A percentile compares a stretch with the other conserved stretches of the same genome.
Conservation (phyloP, 305 asterid genomes). For the Solanum hybrid region DNA sequence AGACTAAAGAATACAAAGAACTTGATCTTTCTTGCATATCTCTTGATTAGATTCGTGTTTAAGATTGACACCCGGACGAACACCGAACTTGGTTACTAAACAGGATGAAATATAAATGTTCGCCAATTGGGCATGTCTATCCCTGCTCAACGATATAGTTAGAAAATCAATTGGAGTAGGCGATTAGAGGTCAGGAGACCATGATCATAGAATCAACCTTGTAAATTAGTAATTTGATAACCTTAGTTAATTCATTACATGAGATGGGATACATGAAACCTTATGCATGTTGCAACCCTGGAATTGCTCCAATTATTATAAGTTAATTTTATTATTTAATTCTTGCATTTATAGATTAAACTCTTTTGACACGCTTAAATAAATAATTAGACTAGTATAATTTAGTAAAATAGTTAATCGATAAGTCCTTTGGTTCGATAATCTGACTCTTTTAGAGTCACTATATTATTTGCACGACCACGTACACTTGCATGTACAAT, state of each 20-base stretch:
- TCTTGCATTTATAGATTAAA: background rate
- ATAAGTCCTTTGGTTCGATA: background rate
- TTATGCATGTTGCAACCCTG: background rate
- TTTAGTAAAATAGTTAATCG: background rate
- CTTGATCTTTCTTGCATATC: too few relatives aligned
- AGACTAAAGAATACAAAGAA: too few relatives aligned
- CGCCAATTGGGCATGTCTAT: too few relatives aligned
- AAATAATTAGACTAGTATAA: background rate
- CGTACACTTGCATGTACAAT: background rate
- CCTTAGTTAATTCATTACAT: too few relatives aligned
- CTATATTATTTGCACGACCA: background rate
- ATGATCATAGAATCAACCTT: too few relatives aligned
- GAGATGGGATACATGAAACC: background rate
- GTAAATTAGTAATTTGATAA: background rate
- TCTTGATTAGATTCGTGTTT: too few relatives aligned
- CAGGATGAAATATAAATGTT: too few relatives aligned
- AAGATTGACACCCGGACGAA: too few relatives aligned
- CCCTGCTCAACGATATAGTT: too few relatives aligned
- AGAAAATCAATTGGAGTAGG: too few relatives aligned
- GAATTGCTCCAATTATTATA: background rate
- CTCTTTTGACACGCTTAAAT: background rate
- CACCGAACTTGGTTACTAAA: too few relatives aligned
- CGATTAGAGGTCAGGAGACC: too few relatives aligned
- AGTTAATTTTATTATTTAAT: background rate
- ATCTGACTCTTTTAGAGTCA: background rate